Base-by-base conservation (phyloP, 176 grass and related monocot species). In the Echinochloa phyllopogon region DNA sequence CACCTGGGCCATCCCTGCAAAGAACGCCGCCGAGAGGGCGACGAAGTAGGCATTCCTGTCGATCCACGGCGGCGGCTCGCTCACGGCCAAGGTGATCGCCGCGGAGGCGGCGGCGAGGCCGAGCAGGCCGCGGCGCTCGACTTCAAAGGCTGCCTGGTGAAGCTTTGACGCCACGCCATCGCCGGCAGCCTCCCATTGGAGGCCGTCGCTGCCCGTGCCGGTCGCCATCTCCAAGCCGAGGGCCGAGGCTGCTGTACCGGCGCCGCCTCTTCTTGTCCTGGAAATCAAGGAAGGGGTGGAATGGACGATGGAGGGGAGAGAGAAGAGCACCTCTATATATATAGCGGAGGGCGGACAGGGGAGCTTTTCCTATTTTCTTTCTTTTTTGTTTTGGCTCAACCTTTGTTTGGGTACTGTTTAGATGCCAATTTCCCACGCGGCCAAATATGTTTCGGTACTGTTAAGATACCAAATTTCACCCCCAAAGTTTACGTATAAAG, bases 21-120 rank as follows among this genome's bases (percentile, higher is more conserved):
- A 49, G 47, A 74, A 74, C 14, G 15, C 1, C 0, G 7, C 45
- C 1, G 5, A 50, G 13, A 74, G 6, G 6, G 71, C 13, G 6
- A 74, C 6, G 17, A 9, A 36, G 72, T 39, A 56, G 27, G 13
- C 6, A 1, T 16, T 38, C 62, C 5, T 38, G 62, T 65, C 6
- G 6, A 65, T 5, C 62, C 62, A 6, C 29, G 27, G 29, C 62
- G 89, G 89, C 67, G 87, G 25, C 83, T 81, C 76, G 89, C 47
- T 85, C 40, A 87, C 84, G 76, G 85, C 80, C 14, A 76, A 36
- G 66, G 89, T 85, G 75, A 42, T 80, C 67, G 33, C 25, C 49
- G 62, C 3, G 15, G 38, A 72, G 52, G 53, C 79, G 14, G 84
- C 89, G 62, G 4, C 13, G 62, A 65, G 62, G 62, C 29, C 62